Conservation (phyloP, 768 basidiomycete species). For the Phaffia australis region DNA sequence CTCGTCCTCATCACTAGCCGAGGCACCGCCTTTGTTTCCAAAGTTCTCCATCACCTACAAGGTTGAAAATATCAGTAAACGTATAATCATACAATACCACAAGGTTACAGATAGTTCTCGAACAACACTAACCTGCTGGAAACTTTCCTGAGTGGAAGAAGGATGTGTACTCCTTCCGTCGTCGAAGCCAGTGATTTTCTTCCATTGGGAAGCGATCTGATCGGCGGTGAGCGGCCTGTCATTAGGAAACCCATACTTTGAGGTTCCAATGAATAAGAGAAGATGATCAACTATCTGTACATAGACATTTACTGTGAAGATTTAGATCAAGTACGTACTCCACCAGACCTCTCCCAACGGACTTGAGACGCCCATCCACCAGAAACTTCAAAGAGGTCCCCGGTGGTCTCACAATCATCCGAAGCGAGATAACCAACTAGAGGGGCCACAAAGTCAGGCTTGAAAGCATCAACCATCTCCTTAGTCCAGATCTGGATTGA, state of each 20-base stretch:
- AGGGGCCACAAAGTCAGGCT: constrained; percentile 88
- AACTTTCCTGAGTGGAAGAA: constrained; percentile 56
- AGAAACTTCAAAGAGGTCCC: constrained; percentile 69
- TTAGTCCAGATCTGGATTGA: constrained; percentile 32
- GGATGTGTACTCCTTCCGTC: constrained; percentile 79
- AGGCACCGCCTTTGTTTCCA: constrained; percentile 39
- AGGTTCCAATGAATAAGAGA: not conserved
- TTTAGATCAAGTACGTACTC: constrained; percentile 45
- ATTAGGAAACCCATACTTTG: constrained; percentile 52
- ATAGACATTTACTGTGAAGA: not conserved
- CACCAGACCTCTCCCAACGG: constrained; percentile 83
- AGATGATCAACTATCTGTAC: constrained; percentile 8
- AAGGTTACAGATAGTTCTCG: not conserved
- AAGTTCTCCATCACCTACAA: constrained; percentile 53
- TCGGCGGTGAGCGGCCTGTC: constrained; percentile 67
- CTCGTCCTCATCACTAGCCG: constrained; percentile 43
- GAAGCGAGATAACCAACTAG: constrained; percentile 82
- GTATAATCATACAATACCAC: not conserved
- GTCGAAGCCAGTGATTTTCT: constrained; percentile 68
- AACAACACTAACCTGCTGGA: constrained; percentile 50
- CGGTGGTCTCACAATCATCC: constrained; percentile 62
- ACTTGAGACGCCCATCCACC: constrained; percentile 89
- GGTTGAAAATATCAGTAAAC: not conserved
- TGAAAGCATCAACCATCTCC: constrained; percentile 35
- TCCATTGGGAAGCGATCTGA: constrained; percentile 68